phyloP scores from a whole-genome alignment of 2,329 filamentous ascomycete species.

The Neospermospora avenae region DNA sequence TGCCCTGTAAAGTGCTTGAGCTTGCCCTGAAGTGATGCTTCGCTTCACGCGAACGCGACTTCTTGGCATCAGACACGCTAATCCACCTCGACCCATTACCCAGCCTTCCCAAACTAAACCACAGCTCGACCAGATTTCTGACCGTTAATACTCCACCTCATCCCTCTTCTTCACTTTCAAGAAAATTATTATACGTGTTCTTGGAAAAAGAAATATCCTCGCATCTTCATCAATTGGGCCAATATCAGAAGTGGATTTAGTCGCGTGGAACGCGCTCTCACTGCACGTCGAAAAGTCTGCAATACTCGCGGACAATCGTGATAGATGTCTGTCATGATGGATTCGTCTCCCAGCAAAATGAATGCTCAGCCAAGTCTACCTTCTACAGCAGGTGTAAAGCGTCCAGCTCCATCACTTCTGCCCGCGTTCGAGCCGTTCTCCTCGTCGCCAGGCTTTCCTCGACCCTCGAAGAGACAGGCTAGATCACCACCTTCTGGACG shows the following conservation, averaged over 20 bases:
- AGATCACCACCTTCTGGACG: constrained; percentile 41
- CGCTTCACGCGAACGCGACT: background rate
- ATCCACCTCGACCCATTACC: constrained; percentile 18
- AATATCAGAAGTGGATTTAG: constrained; percentile 20
- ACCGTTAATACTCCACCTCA: constrained; percentile 27
- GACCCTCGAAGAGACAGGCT: constrained; percentile 65
- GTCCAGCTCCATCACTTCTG: constrained; percentile 64
- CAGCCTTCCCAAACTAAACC: constrained; percentile 20
- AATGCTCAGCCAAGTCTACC: constrained; percentile 30
- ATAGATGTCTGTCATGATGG: constrained; percentile 34
- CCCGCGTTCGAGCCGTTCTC: constrained; percentile 77
- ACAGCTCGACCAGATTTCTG: constrained; percentile 29
- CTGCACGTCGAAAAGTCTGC: constrained; percentile 23
- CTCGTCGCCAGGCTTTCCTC: constrained; percentile 71
- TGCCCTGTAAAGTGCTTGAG: constrained; percentile 3
- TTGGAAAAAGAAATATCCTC: constrained; percentile 3
- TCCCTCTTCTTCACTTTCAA: constrained; percentile 14
- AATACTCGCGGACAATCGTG: constrained; percentile 6
- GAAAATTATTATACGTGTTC: constrained; percentile 10
- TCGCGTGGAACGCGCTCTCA: constrained; percentile 23
- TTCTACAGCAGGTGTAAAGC: constrained; percentile 50
- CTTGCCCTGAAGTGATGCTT: background rate
- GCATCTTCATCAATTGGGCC: constrained; percentile 8
- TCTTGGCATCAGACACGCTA: constrained; percentile 11
- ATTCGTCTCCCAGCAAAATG: constrained; percentile 36